Evolutionary conservation across 352 stramenopile genomes (phyloP).

Genomic region (Globisporangium camurandrum): DNA sequence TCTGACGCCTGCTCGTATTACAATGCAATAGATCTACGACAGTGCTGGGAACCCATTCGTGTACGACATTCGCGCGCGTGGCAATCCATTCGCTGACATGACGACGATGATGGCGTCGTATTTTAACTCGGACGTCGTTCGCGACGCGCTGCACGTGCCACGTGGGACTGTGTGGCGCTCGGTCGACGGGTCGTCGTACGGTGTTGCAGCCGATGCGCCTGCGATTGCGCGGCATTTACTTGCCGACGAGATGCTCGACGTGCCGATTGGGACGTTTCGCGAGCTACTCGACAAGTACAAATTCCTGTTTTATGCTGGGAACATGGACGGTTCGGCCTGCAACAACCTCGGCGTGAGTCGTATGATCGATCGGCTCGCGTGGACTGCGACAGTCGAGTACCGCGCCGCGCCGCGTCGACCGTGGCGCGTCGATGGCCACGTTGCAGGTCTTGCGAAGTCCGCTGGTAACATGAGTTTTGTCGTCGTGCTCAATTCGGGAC

Average conservation of each 20-base stretch:
- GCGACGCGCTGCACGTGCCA: constrained; percentile 81
- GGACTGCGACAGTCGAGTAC: constrained; percentile 60
- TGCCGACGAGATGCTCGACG: constrained; percentile 70
- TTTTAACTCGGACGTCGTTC: constrained; percentile 74
- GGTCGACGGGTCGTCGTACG: constrained; percentile 51
- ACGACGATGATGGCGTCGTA: constrained; percentile 59
- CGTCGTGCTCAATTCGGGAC: constrained; percentile 72
- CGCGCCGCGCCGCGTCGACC: constrained; percentile 42
- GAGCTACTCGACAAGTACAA: constrained; percentile 80
- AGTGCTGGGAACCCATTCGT: constrained; percentile 75
- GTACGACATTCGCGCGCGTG: constrained; percentile 70
- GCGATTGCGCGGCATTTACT: constrained; percentile 63
- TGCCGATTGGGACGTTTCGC: constrained; percentile 67
- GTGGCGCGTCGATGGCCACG: constrained; percentile 50
- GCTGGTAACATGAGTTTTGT: constrained; percentile 78
- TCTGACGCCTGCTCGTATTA: too few species aligned
- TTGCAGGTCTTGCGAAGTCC: constrained; percentile 62
- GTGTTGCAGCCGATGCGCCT: constrained; percentile 39
- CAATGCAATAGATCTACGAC: constrained; percentile 69
- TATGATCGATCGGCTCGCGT: constrained; percentile 75
- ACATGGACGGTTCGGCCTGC: constrained; percentile 77
- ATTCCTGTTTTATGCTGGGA: constrained; percentile 78
- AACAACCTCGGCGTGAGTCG: constrained; percentile 73
- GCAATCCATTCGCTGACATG: constrained; percentile 50
- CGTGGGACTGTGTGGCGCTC: constrained; percentile 54